Percentiles rank a stretch among this genome's conserved stretches.
phyloP scores from a whole-genome alignment of 1,284 basidiomycete species.

The Moniliophthora roreri region DNA sequence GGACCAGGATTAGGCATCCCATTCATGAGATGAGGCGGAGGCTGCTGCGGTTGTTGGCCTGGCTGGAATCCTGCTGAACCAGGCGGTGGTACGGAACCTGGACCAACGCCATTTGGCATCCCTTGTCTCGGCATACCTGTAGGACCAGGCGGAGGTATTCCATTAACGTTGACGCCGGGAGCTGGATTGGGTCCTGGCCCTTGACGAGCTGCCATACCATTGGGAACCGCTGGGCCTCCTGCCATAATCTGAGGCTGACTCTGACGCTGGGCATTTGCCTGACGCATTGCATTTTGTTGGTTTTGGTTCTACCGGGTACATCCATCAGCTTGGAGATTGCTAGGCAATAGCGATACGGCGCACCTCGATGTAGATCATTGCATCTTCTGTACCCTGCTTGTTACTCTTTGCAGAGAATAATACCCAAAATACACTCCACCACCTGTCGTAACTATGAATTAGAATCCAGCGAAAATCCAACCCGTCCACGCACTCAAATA shows the following conservation, averaged over 20 bases:
- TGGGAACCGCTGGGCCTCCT: neutral
- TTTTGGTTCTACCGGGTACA: constrained; percentile 26
- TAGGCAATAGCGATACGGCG: constrained; percentile 22
- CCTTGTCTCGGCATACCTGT: constrained; percentile 15
- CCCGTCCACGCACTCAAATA: constrained; percentile 67
- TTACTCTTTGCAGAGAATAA: constrained; percentile 76
- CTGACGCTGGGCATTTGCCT: constrained; percentile 16
- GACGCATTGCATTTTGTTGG: constrained; percentile 19
- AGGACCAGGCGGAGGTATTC: constrained; percentile 15
- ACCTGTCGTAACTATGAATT: constrained; percentile 43
- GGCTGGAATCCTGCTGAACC: too few relatives aligned
- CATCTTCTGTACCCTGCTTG: constrained; percentile 61
- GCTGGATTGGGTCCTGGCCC: constrained; percentile 20
- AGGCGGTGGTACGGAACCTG: constrained; percentile 13
- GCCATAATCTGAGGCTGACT: constrained; percentile 21
- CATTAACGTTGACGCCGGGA: constrained; percentile 18
- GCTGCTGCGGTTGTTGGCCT: too few relatives aligned
- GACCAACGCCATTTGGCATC: constrained; percentile 25
- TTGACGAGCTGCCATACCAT: constrained; percentile 2
- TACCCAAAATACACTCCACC: constrained; percentile 88
- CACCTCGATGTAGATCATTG: constrained; percentile 70
- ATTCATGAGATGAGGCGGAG: constrained; percentile 32
- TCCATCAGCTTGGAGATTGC: constrained; percentile 7
- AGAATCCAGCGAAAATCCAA: constrained; percentile 2
- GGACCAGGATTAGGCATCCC: constrained; percentile 38